Evolutionary conservation across 495 filamentous ascomycete species (phyloP), one percentile per base, ranked within the genome.

Genomic region (Aeminium ludgeri): DNA sequence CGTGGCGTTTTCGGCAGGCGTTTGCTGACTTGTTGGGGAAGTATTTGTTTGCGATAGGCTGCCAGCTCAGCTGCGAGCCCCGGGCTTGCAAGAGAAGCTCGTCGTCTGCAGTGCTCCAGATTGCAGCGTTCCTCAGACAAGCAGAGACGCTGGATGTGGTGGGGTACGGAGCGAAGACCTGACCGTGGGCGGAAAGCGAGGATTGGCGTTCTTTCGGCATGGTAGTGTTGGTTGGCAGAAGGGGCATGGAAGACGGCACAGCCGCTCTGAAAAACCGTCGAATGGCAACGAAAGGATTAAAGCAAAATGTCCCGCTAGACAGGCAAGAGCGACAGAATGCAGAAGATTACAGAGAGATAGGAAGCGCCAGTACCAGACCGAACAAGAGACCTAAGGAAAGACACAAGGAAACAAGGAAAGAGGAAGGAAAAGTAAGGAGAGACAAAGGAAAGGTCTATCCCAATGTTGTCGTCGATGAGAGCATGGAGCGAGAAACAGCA

Each of bases 1-100:
- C 80, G 52, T 83, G 76, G 31, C 80, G 66, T 55, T 85, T 85
- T 12, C 80, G 76, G 59, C 80, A 85, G 20, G 80, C 79, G 56
- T 85, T 85, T 23, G 76, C 67, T 5, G 78, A 77, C 61, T 84
- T 85, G 50, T 57, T 61, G 2, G 76, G 78, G 53, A 85, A 85
- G 54, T 76, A 69, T 35, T 65, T 66, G 41, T 62, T 63, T 41
- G 79, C 73, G 50, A 85, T 83, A 36, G 76, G 72, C 35, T 67
- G 66, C 80, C 80, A 85, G 53, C 80, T 80, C 50, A 76, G 69
- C 34, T 73, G 73, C 55, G 68, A 64, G 6, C 73, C 68, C 28
- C 80, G 68, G 19, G 76, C 73, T 20, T 49, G 48, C 49, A 80
- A 65, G 23, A 85, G 61, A 13, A 66, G 65, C 44, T 72, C 63